phyloP scores from a whole-genome alignment of 495 filamentous ascomycete species.

The Amniculicola lignicola region DNA sequence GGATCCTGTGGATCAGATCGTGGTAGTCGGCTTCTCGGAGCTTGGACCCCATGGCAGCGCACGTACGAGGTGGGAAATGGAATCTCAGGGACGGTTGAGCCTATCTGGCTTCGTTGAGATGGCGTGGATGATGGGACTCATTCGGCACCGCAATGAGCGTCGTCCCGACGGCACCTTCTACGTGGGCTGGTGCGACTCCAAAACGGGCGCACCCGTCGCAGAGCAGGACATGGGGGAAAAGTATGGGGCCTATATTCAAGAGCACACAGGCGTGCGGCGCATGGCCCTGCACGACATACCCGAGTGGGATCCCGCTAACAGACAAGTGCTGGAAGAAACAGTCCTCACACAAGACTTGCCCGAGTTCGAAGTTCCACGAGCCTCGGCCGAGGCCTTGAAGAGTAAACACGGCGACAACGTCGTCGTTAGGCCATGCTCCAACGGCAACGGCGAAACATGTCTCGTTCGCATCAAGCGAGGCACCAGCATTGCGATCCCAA shows the following conservation, averaged over 20 bases:
- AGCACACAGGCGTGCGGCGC: background rate
- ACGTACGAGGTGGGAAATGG: conserved; percentile 37
- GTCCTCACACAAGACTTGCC: conserved; percentile 18
- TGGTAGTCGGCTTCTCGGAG: conserved; percentile 33
- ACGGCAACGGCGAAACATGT: conserved; percentile 4
- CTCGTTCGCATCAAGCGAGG: conserved; percentile 25
- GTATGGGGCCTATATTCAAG: conserved; percentile 5
- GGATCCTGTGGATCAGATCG: too few relatives aligned
- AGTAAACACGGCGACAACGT: conserved; percentile 32
- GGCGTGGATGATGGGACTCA: conserved; percentile 35
- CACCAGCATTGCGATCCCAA: conserved; percentile 26
- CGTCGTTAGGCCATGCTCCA: background rate
- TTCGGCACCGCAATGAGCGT: conserved; percentile 34
- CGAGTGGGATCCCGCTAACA: background rate
- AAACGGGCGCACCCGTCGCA: conserved; percentile 16
- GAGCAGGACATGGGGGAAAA: conserved; percentile 24
- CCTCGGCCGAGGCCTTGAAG: conserved; percentile 17
- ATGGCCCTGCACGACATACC: background rate
- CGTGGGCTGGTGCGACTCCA: conserved; percentile 30
- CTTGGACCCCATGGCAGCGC: conserved; percentile 33
- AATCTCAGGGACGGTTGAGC: conserved; percentile 19
- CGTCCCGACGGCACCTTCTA: conserved; percentile 29
- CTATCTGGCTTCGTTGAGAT: conserved; percentile 29
- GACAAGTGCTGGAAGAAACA: background rate
- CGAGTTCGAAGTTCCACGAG: conserved; percentile 21